Percentiles rank a stretch among this genome's conserved stretches.
phyloP scores from a whole-genome alignment of 2,329 filamentous ascomycete species.

The Stagonosporopsis vannaccii region DNA sequence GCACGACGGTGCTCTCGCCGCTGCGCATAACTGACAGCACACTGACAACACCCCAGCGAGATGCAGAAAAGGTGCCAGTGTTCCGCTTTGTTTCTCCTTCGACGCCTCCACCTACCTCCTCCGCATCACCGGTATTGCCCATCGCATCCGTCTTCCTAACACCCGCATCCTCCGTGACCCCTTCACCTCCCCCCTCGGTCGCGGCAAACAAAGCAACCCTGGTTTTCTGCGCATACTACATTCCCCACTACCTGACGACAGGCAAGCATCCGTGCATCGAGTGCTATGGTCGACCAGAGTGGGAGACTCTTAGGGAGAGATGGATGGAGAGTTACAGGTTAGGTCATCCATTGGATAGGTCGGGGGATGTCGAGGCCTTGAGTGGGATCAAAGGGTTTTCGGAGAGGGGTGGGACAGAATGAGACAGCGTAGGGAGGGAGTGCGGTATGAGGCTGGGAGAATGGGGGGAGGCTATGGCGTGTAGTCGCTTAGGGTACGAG shows the following conservation, averaged over 20 bases:
- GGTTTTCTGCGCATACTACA: conserved; percentile 31
- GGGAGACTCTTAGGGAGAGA: conserved; percentile 8
- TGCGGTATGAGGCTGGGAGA: neutral
- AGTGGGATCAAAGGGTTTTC: conserved; percentile 24
- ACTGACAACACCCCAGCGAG: neutral
- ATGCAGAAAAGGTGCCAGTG: neutral
- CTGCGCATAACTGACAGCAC: neutral
- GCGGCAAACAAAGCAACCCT: neutral
- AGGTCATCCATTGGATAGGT: conserved; percentile 24
- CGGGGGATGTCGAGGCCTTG: conserved; percentile 28
- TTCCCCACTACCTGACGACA: conserved; percentile 23
- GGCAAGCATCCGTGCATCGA: conserved; percentile 32
- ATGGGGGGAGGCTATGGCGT: too few species aligned
- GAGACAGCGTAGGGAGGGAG: too few species aligned
- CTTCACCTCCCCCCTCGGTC: conserved; percentile 7
- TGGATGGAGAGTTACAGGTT: conserved; percentile 30
- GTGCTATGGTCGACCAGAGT: conserved; percentile 35
- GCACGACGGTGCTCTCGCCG: neutral
- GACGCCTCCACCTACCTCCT: neutral
- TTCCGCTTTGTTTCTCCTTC: neutral
- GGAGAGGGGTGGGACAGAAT: neutral
- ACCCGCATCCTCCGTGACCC: neutral
- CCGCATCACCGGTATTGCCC: neutral
- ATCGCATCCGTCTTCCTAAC: neutral
- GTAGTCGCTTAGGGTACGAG: too few species aligned